phyloP scores from a whole-genome alignment of 148 eudicot genomes.

The Vaccinium vitisidaea region DNA sequence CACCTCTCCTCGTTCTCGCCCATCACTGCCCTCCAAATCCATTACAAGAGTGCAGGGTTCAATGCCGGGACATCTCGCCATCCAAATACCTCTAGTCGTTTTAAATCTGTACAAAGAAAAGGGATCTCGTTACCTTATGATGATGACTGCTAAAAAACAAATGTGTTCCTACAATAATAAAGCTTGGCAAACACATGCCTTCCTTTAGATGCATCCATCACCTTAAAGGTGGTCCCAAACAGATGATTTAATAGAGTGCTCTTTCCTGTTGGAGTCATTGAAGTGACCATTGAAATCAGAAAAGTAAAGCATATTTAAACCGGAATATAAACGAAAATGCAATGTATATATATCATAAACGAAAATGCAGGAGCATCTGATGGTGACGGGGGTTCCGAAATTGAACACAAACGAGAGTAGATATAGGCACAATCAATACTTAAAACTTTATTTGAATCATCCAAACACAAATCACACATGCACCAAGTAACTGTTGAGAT shows the following conservation, averaged over 20 bases:
- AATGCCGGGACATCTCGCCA: slow-evolving; percentile 85
- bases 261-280: slow-evolving; percentile 57
- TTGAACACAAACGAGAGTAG: no score
- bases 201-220: slow-evolving; percentile 95
- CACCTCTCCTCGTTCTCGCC: slow-evolving; percentile 99
- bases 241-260: slow-evolving; percentile 83
- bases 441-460: no score
- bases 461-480: no score
- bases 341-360: no score
- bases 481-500: no score
- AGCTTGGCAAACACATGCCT: slow-evolving; percentile 45
- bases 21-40: slow-evolving; percentile 99
- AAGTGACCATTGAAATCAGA: not conserved
- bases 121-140: slow-evolving; percentile 6
- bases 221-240: slow-evolving; percentile 80
- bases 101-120: slow-evolving; percentile 58
- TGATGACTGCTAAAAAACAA: not conserved
- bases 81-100: slow-evolving; percentile 96
- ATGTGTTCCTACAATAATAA: not conserved
- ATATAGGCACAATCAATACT: no score
- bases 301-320: not conserved
- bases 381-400: no score
- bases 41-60: slow-evolving; percentile 93
- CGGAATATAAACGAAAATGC: no score
- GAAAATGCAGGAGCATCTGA: no score